These are phyloP conservation scores for Chlamydomonas incerta DNA, from an alignment of 139 green algal genomes.

Conservation along the genomic window DNA sequence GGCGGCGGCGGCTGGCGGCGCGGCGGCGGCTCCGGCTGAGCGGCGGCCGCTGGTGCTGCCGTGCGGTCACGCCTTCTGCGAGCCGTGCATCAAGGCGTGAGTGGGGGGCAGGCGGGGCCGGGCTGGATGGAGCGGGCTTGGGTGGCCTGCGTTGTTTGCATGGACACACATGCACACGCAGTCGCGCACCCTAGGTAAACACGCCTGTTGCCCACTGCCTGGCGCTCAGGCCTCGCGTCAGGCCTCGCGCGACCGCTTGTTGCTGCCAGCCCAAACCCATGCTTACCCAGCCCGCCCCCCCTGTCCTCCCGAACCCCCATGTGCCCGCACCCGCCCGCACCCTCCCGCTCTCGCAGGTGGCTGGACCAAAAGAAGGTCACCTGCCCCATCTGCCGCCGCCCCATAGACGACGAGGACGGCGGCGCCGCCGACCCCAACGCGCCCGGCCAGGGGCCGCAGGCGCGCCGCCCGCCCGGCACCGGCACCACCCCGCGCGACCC, in stretches of 20 bases:
- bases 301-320: too few species aligned
- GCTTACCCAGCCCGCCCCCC: too few species aligned
- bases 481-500: neutral
- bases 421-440: neutral
- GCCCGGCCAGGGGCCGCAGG: neutral
- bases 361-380: conserved; percentile 52
- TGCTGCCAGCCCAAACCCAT: too few species aligned
- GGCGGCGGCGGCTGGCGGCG: neutral
- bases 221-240: too few species aligned
- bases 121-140: neutral
- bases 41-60: conserved; percentile 53
- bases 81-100: conserved; percentile 71
- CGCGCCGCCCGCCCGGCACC: neutral
- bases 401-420: conserved; percentile 41
- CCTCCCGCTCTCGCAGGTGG: conserved; percentile 53
- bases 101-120: too few species aligned
- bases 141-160: too few species aligned
- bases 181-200: too few species aligned
- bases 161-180: too few species aligned
- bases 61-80: conserved; percentile 78
- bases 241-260: too few species aligned
- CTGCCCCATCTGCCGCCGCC: conserved; percentile 65
- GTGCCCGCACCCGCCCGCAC: too few species aligned
- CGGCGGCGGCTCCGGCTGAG: neutral
- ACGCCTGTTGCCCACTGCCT: too few species aligned